These are phyloP conservation scores for Calonectria henricotiae DNA, from an alignment of 2,329 filamentous ascomycete genomes.

Conservation along the genomic window DNA sequence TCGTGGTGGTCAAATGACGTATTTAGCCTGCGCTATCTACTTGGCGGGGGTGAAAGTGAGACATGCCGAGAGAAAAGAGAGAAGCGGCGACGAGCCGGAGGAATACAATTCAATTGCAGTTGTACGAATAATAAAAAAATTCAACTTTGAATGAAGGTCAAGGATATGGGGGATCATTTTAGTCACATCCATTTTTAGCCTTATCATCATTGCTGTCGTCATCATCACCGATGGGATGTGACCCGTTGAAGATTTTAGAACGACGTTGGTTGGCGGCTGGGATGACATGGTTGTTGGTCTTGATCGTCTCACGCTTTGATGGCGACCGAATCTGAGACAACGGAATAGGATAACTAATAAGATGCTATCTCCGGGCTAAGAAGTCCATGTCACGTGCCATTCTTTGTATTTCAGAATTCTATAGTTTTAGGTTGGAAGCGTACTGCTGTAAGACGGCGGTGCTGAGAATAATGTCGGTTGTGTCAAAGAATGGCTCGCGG, in stretches of 20 bases:
- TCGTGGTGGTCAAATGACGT: conserved; percentile 9
- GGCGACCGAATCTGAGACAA: too few relatives aligned
- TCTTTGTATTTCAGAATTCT: neutral
- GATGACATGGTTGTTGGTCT: neutral
- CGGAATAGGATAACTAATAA: neutral
- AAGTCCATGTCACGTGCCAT: neutral
- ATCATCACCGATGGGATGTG: too few relatives aligned
- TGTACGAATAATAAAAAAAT: too few relatives aligned
- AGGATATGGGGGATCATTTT: too few relatives aligned
- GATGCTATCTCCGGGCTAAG: neutral
- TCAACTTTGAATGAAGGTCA: too few relatives aligned
- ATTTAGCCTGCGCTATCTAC: neutral
- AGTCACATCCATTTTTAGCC: too few relatives aligned
- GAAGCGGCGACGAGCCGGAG: neutral
- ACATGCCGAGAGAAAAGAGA: neutral
- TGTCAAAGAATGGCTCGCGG: neutral
- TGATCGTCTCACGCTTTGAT: neutral
- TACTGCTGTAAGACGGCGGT: neutral
- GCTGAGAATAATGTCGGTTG: neutral
- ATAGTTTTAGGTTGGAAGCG: neutral
- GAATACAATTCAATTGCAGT: too few relatives aligned
- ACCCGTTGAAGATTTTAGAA: too few relatives aligned
- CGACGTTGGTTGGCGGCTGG: too few relatives aligned
- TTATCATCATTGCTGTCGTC: too few relatives aligned
- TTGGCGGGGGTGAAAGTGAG: neutral